Evolutionary conservation across 1,284 basidiomycete genomes (phyloP).

Genomic region (Golubevia pallescens): DNA sequence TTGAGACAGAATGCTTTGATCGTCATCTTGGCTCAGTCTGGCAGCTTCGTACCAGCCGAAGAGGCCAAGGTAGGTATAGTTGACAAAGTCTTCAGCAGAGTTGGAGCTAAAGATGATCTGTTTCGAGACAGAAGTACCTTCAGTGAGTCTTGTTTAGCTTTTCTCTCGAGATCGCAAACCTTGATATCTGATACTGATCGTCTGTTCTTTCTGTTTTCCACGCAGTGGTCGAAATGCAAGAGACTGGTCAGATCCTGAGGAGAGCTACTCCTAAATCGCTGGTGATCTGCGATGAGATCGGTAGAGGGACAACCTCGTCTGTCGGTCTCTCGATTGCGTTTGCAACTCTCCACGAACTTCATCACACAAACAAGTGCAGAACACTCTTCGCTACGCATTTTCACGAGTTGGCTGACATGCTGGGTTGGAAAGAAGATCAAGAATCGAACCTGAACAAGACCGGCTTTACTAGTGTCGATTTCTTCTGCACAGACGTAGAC

Average conservation of each 20-base stretch:
- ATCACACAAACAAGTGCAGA: conserved; percentile 76
- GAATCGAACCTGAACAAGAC: background rate
- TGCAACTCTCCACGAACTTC: conserved; percentile 82
- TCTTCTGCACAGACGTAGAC: conserved; percentile 86
- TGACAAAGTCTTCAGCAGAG: conserved; percentile 87
- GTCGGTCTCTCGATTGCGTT: conserved; percentile 94
- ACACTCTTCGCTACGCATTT: conserved; percentile 96
- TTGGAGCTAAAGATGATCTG: conserved; percentile 95
- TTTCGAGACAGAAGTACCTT: conserved; percentile 92
- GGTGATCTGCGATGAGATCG: conserved; percentile 74
- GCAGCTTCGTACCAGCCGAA: conserved; percentile 89
- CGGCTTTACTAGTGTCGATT: conserved; percentile 69
- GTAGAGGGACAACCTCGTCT: conserved; percentile 87
- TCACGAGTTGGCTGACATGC: conserved; percentile 85
- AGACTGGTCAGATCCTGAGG: conserved; percentile 70
- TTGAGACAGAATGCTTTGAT: conserved; percentile 91
- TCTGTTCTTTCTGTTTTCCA: background rate
- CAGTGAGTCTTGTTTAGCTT: too few species aligned
- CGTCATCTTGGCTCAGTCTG: conserved; percentile 86
- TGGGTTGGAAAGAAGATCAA: conserved; percentile 22
- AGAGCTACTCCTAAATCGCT: conserved; percentile 68
- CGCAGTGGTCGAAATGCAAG: conserved; percentile 65
- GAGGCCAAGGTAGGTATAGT: conserved; percentile 80
- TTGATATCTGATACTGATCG: too few species aligned
- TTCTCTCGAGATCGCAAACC: too few species aligned